Base-by-base conservation (phyloP, 768 basidiomycete species). In the Pilatotrama ljubarskyi region DNA sequence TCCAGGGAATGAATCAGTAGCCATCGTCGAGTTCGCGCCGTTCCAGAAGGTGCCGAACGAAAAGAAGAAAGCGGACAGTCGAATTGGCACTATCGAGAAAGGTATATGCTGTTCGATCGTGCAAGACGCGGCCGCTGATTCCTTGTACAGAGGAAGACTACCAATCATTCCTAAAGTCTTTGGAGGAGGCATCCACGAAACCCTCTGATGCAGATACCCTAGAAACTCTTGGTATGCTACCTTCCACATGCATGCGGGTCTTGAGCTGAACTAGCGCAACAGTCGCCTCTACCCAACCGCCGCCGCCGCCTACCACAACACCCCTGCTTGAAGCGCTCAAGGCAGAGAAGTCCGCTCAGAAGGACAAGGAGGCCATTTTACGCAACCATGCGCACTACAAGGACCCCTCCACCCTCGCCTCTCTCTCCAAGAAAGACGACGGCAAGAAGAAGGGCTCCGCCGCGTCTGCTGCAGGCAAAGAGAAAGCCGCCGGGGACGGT, bases 251-350 rank as follows among this genome's bases (percentile, higher is more conserved):
- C 26, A n/a, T n/a, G 32, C 24, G 9, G 40, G 43, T 40, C 20
- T 5, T 20, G 18, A 11, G 3, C 26, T 35, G 15, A 26, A 1
- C 10, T 11, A n/a, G 48, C 48, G 40, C 25, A 52, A 5, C 56
- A 92, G 91, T 90, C 64, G 84, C 88, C 0, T 81, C 88, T 3
- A 79, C 78, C 11, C 86, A 86, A 63, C 79, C 83, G 1, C 74
- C 81, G 0, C 77, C 82, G 1, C 79, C 76, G 43, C 90, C 91
- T 1, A 95, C 87, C 63, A 88, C 90, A 0, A 97, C 96, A 0
- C 96, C 96, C 0, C 83, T 98, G 20, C 84, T 99, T 47, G 95
- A 96, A 69, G 93, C 95, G 0, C 85, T 98, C 63, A 92, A 93
- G 64, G 90, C 91, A 0, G 89, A 93, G 72, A 90, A 88, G 69